Conservation (phyloP, 2,329 filamentous ascomycete species). For the Penicillium sp. region DNA sequence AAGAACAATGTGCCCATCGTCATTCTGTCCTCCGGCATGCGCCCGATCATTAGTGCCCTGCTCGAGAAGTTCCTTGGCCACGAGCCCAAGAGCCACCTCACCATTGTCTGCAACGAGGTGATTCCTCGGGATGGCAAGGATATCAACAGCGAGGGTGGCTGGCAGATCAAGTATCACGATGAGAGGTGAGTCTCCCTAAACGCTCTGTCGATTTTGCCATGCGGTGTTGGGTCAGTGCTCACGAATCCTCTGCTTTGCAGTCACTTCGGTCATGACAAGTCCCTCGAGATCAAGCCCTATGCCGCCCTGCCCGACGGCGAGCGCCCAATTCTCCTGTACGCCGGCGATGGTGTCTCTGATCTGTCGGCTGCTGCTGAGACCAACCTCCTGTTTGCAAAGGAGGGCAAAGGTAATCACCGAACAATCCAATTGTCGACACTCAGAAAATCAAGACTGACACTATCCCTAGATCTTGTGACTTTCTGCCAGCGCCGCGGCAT, state of each 20-base stretch:
- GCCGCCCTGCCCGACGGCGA: conserved; percentile 63
- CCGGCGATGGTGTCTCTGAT: conserved; percentile 91
- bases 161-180: conserved; percentile 87
- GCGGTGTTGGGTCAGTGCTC: not conserved
- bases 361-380: conserved; percentile 90
- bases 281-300: conserved; percentile 85
- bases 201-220: not conserved
- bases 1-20: conserved; percentile 87
- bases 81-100: conserved; percentile 68
- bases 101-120: conserved; percentile 89
- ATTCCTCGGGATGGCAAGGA: conserved; percentile 65
- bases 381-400: conserved; percentile 90
- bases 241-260: conserved; percentile 43
- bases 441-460: conserved; percentile 15
- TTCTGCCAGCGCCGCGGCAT: conserved; percentile 84
- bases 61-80: conserved; percentile 80
- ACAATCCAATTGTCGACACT: not conserved
- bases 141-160: conserved; percentile 79
- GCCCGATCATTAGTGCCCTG: conserved; percentile 82
- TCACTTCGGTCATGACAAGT: conserved; percentile 96
- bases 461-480: conserved; percentile 71
- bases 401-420: conserved; percentile 69
- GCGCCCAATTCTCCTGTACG: conserved; percentile 87
- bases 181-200: conserved; percentile 60
- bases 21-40: conserved; percentile 90